Conservation (phyloP, 306 rosid species). For the Trichosanthes truncata region DNA sequence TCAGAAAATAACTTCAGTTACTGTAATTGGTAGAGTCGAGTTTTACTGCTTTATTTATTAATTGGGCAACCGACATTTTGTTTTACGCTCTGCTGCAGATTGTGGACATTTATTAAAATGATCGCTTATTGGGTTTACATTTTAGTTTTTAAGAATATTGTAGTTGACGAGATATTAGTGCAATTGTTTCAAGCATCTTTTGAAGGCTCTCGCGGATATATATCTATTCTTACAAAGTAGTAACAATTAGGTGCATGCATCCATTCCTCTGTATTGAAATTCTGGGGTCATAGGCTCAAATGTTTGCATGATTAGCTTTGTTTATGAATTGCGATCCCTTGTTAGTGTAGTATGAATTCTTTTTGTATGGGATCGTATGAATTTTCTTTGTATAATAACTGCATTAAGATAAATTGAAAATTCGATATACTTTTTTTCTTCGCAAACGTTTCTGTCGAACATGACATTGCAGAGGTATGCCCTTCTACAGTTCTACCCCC, state of each 20-base stretch:
- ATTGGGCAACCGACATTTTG: not conserved
- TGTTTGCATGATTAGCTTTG: not conserved
- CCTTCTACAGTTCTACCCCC: not conserved
- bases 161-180: not conserved
- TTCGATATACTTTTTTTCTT: not conserved
- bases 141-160: not conserved
- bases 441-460: not conserved
- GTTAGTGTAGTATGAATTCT: not conserved
- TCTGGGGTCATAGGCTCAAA: not conserved
- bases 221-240: not conserved
- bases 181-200: not conserved
- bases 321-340: not conserved
- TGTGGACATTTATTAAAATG: not conserved
- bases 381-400: not conserved
- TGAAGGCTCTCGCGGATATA: not conserved
- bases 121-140: not conserved
- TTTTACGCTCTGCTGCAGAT: not conserved
- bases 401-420: not conserved
- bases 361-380: not conserved
- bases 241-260: not conserved
- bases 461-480: not conserved
- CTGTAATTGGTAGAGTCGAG: not conserved
- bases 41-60: not conserved
- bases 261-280: not conserved
- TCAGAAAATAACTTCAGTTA: not conserved